Base-by-base conservation (phyloP, 2,329 filamentous ascomycete genomes). In the Verticillium klebahnii region DNA sequence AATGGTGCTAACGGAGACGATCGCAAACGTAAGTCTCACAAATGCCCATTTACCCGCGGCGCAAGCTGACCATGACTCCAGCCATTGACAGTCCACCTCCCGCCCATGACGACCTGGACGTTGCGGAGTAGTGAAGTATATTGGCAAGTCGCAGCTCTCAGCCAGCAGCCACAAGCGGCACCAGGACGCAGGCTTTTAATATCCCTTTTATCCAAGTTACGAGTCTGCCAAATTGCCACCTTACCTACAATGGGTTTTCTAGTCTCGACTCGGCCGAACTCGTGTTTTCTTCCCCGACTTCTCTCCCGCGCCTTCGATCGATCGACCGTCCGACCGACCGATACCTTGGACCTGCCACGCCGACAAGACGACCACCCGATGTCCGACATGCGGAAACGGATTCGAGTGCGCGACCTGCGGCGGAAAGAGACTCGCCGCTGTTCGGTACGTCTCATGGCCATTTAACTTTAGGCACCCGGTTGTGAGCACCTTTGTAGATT, bases 81-180 rank as follows among this genome's bases (percentile, higher is more conserved):
- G 81, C 85, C 73, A 80, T 89, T 70, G 92, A 96, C 68, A 92
- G 91, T 70, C 90, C 92, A 68, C 87, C 91, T 66, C 89, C 91
- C 66, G 89, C 88, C 69, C 92, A 97, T 72, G 95, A 99, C 75
- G 95, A 99, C 73, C 86, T 98, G 74, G 95, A 99, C 76, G 93
- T 95, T 73, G 94, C 93, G 71, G 95, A 98, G 80, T 89, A 81
- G 71, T 64, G 58, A 64, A 62, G 61, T 63, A 65, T 62, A 58
- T 50, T 65, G 62, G 60, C 64, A 65, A 62, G 56, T 56, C 56
- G 32, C 52, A 40, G 29, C 56, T 34, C 54, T 56, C 29, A 12
- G 29, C 19, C 19, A 56, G 45, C 45, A 19, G 23, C 5, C 45
- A 23, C n/a, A 25, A 52, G 19, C 45, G 45, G n/a, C 45, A 12